Conservation (phyloP, 2,329 filamentous ascomycete species). For the Colletotrichum spaethianum region DNA sequence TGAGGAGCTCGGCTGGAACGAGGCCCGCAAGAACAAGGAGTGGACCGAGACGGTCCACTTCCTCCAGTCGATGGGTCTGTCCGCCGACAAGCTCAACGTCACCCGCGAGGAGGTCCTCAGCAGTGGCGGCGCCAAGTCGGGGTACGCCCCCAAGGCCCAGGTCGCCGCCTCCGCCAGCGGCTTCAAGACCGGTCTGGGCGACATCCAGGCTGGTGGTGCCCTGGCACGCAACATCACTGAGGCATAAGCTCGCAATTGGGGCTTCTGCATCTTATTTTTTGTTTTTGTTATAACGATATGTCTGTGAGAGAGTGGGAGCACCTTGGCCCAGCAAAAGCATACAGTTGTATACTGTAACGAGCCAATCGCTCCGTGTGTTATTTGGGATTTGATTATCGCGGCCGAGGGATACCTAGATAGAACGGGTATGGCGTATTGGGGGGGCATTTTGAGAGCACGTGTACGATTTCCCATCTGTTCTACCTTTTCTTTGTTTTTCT, state of each 20-base stretch:
- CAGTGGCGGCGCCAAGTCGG: conserved; percentile 25
- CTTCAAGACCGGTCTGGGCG: conserved; percentile 31
- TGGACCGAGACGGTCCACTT: conserved; percentile 68
- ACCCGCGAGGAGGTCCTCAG: conserved; percentile 49
- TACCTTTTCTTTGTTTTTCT: not conserved
- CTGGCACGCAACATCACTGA: conserved; percentile 33
- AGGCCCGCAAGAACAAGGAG: conserved; percentile 67
- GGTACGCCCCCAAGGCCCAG: conserved; percentile 20
- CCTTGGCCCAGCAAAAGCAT: conserved; percentile 1
- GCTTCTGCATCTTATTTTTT: not conserved
- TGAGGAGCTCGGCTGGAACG: conserved; percentile 77
- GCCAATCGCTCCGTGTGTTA: conserved; percentile 12
- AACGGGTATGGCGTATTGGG: conserved; percentile 37
- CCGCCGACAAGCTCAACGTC: conserved; percentile 45
- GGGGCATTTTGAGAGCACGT: conserved; percentile 27
- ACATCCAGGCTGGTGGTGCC: conserved; percentile 33
- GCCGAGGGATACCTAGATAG: conserved; percentile 33
- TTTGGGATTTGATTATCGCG: not conserved
- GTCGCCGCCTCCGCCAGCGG: conserved; percentile 17
- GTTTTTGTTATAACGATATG: not conserved
- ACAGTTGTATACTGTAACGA: conserved; percentile 4
- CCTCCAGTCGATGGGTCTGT: conserved; percentile 62
- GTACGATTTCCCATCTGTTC: conserved; percentile 34
- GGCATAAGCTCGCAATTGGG: not conserved
- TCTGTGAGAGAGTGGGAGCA: conserved; percentile 11